Conservation (phyloP, 345 rosid species). For the Citrus hindsii region DNA sequence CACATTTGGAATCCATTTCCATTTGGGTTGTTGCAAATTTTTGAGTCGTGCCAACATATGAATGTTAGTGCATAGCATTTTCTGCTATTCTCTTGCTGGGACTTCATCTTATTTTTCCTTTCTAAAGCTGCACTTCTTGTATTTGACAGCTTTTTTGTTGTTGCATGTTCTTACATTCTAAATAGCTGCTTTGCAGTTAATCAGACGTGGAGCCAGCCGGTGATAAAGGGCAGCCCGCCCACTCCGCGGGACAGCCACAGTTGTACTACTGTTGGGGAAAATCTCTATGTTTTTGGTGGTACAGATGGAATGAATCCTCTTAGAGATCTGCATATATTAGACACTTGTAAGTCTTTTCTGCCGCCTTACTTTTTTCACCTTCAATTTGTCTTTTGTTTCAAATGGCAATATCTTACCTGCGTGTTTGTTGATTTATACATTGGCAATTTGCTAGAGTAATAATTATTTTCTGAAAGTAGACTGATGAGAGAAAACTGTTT, state of each 20-base stretch:
- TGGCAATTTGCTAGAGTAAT: neutral
- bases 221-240: conserved; percentile 66
- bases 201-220: conserved; percentile 84
- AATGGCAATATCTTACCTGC: neutral
- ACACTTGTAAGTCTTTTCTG: conserved; percentile 60
- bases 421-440: neutral
- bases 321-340: conserved; percentile 75
- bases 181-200: conserved; percentile 45
- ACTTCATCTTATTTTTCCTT: neutral
- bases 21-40: neutral
- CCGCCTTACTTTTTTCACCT: conserved; percentile 8
- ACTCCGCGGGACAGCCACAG: conserved; percentile 93
- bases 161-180: conserved; percentile 9
- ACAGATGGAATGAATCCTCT: conserved; percentile 86
- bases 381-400: conserved; percentile 3
- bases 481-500: neutral
- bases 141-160: conserved; percentile 10
- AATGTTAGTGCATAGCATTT: neutral
- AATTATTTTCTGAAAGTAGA: neutral
- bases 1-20: conserved; percentile 7
- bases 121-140: neutral
- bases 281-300: conserved; percentile 85
- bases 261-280: conserved; percentile 73
- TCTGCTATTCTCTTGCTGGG: neutral
- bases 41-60: neutral